phyloP scores from a whole-genome alignment of 768 basidiomycete species.

The Mycena epipterygia region DNA sequence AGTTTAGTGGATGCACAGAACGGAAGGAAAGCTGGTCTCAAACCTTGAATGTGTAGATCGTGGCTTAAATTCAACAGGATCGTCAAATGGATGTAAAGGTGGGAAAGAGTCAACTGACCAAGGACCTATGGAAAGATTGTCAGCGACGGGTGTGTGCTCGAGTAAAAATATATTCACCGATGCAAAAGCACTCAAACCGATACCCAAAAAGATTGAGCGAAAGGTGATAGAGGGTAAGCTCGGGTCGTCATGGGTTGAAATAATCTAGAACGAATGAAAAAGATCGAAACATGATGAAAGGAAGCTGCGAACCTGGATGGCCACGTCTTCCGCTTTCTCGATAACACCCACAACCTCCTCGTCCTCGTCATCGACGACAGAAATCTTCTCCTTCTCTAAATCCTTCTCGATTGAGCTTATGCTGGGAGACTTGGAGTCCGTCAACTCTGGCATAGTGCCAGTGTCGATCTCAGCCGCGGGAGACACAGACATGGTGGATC shows the following conservation, averaged over 20 bases:
- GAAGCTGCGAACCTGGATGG: slow-evolving; percentile 48
- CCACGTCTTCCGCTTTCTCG: slow-evolving; percentile 59
- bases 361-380: slow-evolving; percentile 30
- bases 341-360: slow-evolving; percentile 43
- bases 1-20: neutral
- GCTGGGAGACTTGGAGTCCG: slow-evolving; percentile 22
- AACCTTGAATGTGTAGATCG: slow-evolving; percentile 54
- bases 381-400: slow-evolving; percentile 16
- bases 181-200: slow-evolving; percentile 63
- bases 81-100: neutral
- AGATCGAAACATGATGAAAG: neutral
- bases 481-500: slow-evolving; percentile 19
- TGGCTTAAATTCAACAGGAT: slow-evolving; percentile 23
- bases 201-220: slow-evolving; percentile 61
- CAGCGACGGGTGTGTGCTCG: neutral
- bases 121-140: slow-evolving; percentile 43
- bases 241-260: slow-evolving; percentile 64
- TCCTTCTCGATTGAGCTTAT: slow-evolving; percentile 20
- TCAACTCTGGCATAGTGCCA: slow-evolving; percentile 19
- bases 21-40: neutral
- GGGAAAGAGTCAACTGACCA: slow-evolving; percentile 23
- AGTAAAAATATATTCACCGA: slow-evolving; percentile 43
- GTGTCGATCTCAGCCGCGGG: neutral
- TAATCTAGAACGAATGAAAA: slow-evolving; percentile 48
- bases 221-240: slow-evolving; percentile 62